phyloP scores from a whole-genome alignment of 2,329 filamentous ascomycete species.

The Coniochaeta sp. region DNA sequence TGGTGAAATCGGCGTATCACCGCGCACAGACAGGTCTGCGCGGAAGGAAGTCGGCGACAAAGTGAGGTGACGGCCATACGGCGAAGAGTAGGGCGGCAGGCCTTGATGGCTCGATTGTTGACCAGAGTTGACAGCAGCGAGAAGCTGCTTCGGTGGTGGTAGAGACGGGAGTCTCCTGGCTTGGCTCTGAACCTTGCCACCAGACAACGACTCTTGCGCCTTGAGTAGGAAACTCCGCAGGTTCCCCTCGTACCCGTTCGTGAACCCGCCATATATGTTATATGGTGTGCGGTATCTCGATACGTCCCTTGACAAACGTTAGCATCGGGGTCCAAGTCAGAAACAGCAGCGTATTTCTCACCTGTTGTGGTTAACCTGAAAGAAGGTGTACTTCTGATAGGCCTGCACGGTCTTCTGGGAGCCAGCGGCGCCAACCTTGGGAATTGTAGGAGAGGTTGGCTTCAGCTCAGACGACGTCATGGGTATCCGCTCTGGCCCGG shows the following conservation, averaged over 20 bases:
- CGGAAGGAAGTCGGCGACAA: not conserved
- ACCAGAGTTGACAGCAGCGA: not conserved
- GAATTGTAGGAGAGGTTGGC: slow-evolving; percentile 11
- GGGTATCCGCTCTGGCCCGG: slow-evolving; percentile 10
- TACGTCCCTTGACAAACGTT: slow-evolving; percentile 35
- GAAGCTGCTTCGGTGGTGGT: not conserved
- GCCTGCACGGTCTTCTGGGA: slow-evolving; percentile 25
- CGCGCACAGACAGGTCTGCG: slow-evolving; percentile 1
- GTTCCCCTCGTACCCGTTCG: slow-evolving; percentile 53
- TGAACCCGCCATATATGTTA: slow-evolving; percentile 48
- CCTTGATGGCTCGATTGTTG: not conserved
- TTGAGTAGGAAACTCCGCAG: slow-evolving; percentile 37
- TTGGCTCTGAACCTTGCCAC: not conserved
- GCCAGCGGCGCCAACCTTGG: slow-evolving; percentile 10
- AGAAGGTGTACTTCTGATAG: slow-evolving; percentile 49
- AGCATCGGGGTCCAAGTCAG: slow-evolving; percentile 6
- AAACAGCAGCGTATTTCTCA: slow-evolving; percentile 21
- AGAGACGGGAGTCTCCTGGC: not conserved
- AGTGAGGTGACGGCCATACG: not conserved
- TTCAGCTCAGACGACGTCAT: slow-evolving; percentile 18
- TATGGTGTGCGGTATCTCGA: slow-evolving; percentile 55
- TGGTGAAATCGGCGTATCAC: slow-evolving; percentile 1
- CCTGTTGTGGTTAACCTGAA: slow-evolving; percentile 54
- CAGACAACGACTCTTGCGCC: slow-evolving; percentile 29
- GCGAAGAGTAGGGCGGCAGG: not conserved